phyloP scores from a whole-genome alignment of 2,329 filamentous ascomycete species.

The Pseudogymnoascus sp. region DNA sequence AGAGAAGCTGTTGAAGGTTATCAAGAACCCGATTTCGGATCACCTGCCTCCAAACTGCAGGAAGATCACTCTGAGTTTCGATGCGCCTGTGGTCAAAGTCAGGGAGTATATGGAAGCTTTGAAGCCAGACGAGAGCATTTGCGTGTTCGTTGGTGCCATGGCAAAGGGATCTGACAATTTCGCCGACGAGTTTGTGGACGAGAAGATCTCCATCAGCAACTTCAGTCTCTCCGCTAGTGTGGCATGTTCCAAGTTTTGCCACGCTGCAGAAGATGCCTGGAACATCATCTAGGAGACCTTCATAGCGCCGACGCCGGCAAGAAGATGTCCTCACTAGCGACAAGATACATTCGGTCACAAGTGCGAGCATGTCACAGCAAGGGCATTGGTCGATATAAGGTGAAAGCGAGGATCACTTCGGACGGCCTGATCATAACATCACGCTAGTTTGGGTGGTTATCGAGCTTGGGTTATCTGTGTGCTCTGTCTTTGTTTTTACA shows the following conservation, averaged over 20 bases:
- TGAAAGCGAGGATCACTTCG: slow-evolving; percentile 29
- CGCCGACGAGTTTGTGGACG: slow-evolving; percentile 87
- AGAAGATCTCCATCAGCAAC: slow-evolving; percentile 97
- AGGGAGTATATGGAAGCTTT: slow-evolving; percentile 81
- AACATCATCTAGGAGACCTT: slow-evolving; percentile 62
- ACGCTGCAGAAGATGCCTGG: slow-evolving; percentile 95
- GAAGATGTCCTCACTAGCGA: slow-evolving; percentile 5
- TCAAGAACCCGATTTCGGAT: slow-evolving; percentile 96
- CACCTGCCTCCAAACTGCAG: slow-evolving; percentile 94
- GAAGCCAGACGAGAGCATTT: slow-evolving; percentile 80
- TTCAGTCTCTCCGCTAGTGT: slow-evolving; percentile 96
- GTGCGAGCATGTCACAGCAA: slow-evolving; percentile 9
- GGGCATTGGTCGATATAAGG: slow-evolving; percentile 26
- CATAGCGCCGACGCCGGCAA: slow-evolving; percentile 4
- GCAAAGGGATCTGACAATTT: slow-evolving; percentile 95
- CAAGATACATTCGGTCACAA: background rate
- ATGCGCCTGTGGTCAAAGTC: slow-evolving; percentile 77
- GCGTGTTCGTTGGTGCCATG: slow-evolving; percentile 97
- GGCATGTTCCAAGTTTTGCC: slow-evolving; percentile 98
- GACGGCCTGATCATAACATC: slow-evolving; percentile 66
- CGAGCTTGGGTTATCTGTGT: slow-evolving; percentile 55
- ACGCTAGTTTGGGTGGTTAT: slow-evolving; percentile 40
- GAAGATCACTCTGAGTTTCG: slow-evolving; percentile 94
- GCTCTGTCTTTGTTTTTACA: slow-evolving; percentile 73
- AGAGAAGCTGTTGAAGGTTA: slow-evolving; percentile 94